Evolutionary conservation across 2,329 filamentous ascomycete genomes (phyloP), one percentile per base, ranked within the genome.

Genomic region (Verticillium klebahnii): DNA sequence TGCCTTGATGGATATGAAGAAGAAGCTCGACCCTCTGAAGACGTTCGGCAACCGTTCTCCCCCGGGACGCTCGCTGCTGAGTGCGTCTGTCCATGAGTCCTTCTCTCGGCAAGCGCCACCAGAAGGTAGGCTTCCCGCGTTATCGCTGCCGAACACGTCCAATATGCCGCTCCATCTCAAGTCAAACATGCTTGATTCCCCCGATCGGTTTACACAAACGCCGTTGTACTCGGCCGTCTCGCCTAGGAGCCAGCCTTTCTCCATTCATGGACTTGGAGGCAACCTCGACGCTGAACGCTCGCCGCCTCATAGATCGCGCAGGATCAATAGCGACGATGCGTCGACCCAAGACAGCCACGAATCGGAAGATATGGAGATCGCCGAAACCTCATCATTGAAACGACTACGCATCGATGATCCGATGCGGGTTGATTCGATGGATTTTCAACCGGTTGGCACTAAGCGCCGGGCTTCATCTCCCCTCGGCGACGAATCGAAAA

Each of bases 401-500:
- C 80, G 73, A 71, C 75, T 84, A 9, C 78, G 80, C 23, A 76
- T 83, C 23, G 82, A 85, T 56, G 82, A 82, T 57, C 64, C 70
- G 8, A 71, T 68, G 55, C 62, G 62, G 19, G 9, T 50, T 9
- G 40, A 50, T 23, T 50, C 40, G 7, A 72, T 65, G 59, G 76
- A 78, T 31, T 76, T 73, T 63, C 75, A 80, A 52, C 71, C 77
- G 2, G 69, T 72, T 9, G 82, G 83, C 7, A 80, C 80, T 63
- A 87, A 87, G 72, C 79, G 84, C 56, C 77, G 84, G 45, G 84
- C 84, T 2, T 83, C 82, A 0, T 86, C 83, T 31, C 83, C 84
- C 1, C 80, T 78, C 0, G 74, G 76, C 2, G 82, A 82, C 12
- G 82, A 85, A 32, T 70, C 76, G 7, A 68, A 75, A 19, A 66